phyloP scores from a whole-genome alignment of 352 stramenopile genomes.

The Phytophthora aleatoria region DNA sequence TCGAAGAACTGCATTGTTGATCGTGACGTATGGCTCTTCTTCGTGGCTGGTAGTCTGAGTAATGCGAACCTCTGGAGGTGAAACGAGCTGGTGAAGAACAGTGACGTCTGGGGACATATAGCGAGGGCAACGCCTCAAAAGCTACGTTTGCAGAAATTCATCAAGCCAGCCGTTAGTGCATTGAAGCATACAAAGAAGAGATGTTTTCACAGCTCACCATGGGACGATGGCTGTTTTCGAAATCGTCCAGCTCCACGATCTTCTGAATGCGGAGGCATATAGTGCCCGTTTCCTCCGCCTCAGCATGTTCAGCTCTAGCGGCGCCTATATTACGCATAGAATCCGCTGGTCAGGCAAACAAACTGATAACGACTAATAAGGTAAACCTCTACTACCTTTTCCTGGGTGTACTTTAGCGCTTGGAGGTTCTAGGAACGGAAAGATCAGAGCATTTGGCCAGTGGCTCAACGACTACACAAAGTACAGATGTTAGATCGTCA shows the following conservation, averaged over 20 bases:
- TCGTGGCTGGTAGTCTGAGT: constrained; percentile 56
- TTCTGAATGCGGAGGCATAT: constrained; percentile 67
- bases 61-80: constrained; percentile 46
- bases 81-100: constrained; percentile 72
- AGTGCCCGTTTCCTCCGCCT: constrained; percentile 41
- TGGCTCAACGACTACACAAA: constrained; percentile 59
- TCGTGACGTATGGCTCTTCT: constrained; percentile 70
- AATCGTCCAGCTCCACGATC: constrained; percentile 45
- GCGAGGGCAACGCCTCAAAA: constrained; percentile 64
- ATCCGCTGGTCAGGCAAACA: background rate
- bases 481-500: background rate
- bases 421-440: constrained; percentile 66
- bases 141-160: constrained; percentile 23
- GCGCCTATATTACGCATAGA: constrained; percentile 8
- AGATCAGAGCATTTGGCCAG: constrained; percentile 84
- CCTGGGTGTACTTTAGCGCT: constrained; percentile 16
- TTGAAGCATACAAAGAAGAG: constrained; percentile 5
- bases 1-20: constrained; percentile 87
- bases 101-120: constrained; percentile 62
- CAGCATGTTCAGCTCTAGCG: constrained; percentile 12
- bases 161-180: constrained; percentile 9
- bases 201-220: constrained; percentile 31
- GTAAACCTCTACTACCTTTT: constrained; percentile 19
- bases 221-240: constrained; percentile 43
- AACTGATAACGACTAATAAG: background rate